Evolutionary conservation across 495 filamentous ascomycete species (phyloP).

Genomic region (Penicillium angulare): DNA sequence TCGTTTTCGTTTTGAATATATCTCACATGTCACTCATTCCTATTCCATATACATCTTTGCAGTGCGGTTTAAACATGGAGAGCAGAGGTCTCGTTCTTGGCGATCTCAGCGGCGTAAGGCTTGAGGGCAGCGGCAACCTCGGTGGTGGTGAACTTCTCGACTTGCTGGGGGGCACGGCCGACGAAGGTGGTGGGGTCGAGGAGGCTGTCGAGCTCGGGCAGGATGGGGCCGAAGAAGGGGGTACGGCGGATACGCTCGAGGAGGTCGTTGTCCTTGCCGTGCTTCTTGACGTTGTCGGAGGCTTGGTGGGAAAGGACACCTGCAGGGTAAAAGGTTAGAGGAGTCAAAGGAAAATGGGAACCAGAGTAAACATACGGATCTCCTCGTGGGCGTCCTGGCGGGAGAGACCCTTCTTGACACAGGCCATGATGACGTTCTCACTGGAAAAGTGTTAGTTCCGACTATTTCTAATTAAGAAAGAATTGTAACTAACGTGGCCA

Average conservation of each 20-base stretch:
- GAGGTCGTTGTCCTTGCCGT: conserved; percentile 80
- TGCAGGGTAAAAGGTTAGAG: conserved; percentile 8
- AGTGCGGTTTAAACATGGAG: conserved; percentile 45
- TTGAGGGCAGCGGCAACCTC: conserved; percentile 53
- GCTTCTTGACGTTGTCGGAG: conserved; percentile 71
- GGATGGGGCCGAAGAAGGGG: conserved; percentile 81
- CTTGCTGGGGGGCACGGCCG: conserved; percentile 59
- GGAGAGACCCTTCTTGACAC: conserved; percentile 69
- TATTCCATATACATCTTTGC: not conserved
- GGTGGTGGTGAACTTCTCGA: conserved; percentile 54
- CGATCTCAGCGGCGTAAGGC: conserved; percentile 45
- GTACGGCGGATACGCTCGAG: conserved; percentile 72
- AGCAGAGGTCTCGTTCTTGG: conserved; percentile 46
- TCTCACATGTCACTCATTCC: not conserved
- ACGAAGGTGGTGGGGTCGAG: conserved; percentile 68
- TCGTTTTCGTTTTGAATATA: not conserved
- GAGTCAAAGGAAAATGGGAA: not conserved
- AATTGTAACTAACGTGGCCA: conserved; percentile 61
- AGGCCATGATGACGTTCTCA: conserved; percentile 72
- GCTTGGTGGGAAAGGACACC: conserved; percentile 88
- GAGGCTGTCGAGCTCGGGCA: conserved; percentile 69
- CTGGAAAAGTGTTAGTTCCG: conserved; percentile 24
- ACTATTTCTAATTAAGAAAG: not conserved
- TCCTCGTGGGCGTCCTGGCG: conserved; percentile 92
- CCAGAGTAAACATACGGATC: conserved; percentile 48